phyloP scores from a whole-genome alignment of 2,329 filamentous ascomycete species.

The Pseudogymnoascus sp. region DNA sequence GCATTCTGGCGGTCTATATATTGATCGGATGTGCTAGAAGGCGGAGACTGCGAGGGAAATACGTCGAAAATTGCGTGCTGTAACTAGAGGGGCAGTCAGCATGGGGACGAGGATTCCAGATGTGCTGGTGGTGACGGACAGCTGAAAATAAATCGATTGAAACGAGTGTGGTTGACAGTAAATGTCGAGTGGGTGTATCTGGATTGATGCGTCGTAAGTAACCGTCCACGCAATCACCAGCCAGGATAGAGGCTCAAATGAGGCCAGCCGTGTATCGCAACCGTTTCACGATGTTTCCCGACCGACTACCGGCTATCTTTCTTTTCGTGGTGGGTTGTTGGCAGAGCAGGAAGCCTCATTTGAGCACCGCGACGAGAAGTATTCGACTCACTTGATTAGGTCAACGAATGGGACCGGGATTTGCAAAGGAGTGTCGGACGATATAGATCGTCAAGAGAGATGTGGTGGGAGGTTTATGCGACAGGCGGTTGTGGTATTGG shows the following conservation, averaged over 20 bases:
- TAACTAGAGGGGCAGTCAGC: conserved; percentile 39
- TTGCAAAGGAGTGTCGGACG: conserved; percentile 28
- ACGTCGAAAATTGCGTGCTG: conserved; percentile 3
- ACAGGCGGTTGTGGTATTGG: background rate
- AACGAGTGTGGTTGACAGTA: conserved; percentile 54
- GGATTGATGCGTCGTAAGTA: conserved; percentile 16
- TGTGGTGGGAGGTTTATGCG: background rate
- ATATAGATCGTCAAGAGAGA: conserved; percentile 4
- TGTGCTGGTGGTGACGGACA: background rate
- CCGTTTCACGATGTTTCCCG: background rate
- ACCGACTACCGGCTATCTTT: background rate
- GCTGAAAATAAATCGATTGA: conserved; percentile 26
- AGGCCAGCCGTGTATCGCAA: background rate
- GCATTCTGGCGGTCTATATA: conserved; percentile 36
- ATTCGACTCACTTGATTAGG: conserved; percentile 24
- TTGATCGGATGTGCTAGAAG: conserved; percentile 15
- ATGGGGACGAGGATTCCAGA: background rate
- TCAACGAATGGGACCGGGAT: conserved; percentile 21
- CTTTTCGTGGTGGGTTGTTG: too few species aligned
- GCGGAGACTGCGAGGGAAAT: conserved; percentile 7
- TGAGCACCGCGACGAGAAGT: conserved; percentile 12
- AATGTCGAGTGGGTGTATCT: conserved; percentile 34
- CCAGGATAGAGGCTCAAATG: background rate
- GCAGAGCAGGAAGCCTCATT: background rate
- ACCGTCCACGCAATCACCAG: background rate